Evolutionary conservation across 1,284 basidiomycete species (phyloP).

Genomic region (Melampsora americana): DNA sequence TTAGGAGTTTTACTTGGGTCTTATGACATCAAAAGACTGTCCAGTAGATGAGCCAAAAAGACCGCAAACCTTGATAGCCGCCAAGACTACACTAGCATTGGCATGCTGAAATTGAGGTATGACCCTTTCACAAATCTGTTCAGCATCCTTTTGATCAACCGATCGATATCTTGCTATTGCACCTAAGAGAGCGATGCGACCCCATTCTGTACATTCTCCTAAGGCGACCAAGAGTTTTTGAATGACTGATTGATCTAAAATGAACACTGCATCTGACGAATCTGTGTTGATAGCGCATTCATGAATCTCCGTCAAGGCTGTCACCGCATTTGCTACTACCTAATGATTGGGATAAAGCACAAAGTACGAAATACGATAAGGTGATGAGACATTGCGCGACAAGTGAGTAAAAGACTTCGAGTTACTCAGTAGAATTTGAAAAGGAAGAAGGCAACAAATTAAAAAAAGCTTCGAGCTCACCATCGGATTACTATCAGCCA

Average conservation of each 20-base stretch:
- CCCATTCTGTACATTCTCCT: constrained; percentile 87
- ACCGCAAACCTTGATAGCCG: constrained; percentile 79
- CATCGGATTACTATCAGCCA: constrained; percentile 89
- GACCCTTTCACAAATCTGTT: constrained; percentile 87
- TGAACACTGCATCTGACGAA: constrained; percentile 81
- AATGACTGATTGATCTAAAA: constrained; percentile 74
- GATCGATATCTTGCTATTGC: constrained; percentile 57
- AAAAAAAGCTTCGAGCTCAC: constrained; percentile 56
- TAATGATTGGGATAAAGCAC: neutral
- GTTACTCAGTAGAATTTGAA: neutral
- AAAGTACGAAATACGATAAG: neutral
- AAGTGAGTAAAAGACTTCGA: neutral
- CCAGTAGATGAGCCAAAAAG: neutral
- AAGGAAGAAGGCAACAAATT: neutral
- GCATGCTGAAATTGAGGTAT: constrained; percentile 85
- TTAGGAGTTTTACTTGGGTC: neutral
- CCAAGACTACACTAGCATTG: constrained; percentile 87
- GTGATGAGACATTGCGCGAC: neutral
- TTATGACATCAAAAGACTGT: neutral
- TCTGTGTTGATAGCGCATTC: constrained; percentile 59
- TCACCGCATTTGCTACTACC: constrained; percentile 84
- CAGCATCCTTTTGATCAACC: constrained; percentile 79
- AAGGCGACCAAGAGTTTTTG: constrained; percentile 79
- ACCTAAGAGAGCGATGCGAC: constrained; percentile 44
- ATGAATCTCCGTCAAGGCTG: constrained; percentile 78